Conservation (phyloP, 495 filamentous ascomycete species). For the Platismatia glauca region DNA sequence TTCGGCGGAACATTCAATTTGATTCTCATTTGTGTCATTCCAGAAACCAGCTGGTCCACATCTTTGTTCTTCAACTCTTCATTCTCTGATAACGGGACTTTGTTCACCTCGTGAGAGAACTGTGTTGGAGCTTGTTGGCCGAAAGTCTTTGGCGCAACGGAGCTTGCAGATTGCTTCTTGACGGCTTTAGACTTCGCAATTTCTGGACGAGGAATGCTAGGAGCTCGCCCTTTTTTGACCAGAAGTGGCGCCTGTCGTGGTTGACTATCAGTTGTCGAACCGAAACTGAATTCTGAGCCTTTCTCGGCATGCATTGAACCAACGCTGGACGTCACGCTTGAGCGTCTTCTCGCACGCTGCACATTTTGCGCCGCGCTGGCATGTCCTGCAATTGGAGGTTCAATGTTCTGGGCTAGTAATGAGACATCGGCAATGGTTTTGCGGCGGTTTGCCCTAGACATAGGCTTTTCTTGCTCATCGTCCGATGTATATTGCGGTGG, state of each 20-base stretch:
- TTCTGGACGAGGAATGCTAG: constrained; percentile 34
- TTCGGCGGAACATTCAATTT: constrained; percentile 65
- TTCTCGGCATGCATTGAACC: constrained; percentile 24
- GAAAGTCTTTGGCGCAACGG: background rate
- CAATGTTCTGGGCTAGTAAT: constrained; percentile 11
- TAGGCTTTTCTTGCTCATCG: constrained; percentile 43
- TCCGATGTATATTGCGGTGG: constrained; percentile 39
- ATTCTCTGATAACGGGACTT: constrained; percentile 3
- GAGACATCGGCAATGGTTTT: constrained; percentile 53
- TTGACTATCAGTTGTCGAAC: constrained; percentile 32
- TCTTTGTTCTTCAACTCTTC: constrained; percentile 32
- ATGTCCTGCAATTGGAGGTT: constrained; percentile 1
- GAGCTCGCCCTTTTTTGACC: constrained; percentile 40
- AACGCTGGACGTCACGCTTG: constrained; percentile 34
- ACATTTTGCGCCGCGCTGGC: constrained; percentile 26
- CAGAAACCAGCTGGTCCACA: constrained; percentile 56
- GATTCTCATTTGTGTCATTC: constrained; percentile 57
- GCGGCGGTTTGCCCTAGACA: constrained; percentile 46
- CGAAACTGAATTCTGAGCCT: constrained; percentile 28
- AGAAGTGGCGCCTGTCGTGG: constrained; percentile 25
- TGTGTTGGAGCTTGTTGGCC: background rate
- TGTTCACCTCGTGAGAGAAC: constrained; percentile 17
- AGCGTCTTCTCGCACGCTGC: constrained; percentile 28
- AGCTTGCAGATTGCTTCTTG: constrained; percentile 27
- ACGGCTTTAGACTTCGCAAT: constrained; percentile 39